Evolutionary conservation across 768 basidiomycete species (phyloP).

Genomic region (Podaxis sp.): DNA sequence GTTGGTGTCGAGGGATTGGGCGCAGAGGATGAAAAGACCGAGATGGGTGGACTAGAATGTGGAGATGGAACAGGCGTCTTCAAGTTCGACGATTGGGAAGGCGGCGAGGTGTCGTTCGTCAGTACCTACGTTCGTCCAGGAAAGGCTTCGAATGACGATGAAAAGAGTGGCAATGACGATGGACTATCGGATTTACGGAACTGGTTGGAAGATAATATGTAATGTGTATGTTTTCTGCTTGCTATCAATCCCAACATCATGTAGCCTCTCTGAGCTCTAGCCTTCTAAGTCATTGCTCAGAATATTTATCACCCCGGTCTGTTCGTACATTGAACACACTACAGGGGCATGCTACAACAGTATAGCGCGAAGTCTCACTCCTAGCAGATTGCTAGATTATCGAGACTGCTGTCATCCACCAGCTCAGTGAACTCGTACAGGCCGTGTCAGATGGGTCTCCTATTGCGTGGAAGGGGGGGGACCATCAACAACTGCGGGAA

Average conservation of each 20-base stretch:
- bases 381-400: too few relatives aligned
- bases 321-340: too few relatives aligned
- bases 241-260: not conserved
- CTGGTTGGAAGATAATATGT: conserved; percentile 47
- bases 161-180: conserved; percentile 32
- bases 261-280: not conserved
- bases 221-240: conserved; percentile 12
- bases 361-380: too few relatives aligned
- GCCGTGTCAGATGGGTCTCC: too few relatives aligned
- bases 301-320: too few relatives aligned
- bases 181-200: conserved; percentile 43
- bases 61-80: conserved; percentile 52
- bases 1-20: conserved; percentile 75
- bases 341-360: too few relatives aligned
- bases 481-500: too few relatives aligned
- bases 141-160: conserved; percentile 26
- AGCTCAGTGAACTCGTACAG: too few relatives aligned
- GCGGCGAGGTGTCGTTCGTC: conserved; percentile 70
- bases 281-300: not conserved
- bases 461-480: too few relatives aligned
- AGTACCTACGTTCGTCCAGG: conserved; percentile 49
- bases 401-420: too few relatives aligned
- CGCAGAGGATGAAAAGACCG: conserved; percentile 59
- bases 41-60: conserved; percentile 77
- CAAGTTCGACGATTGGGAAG: conserved; percentile 81